Conservation (phyloP, 1,284 basidiomycete genomes). For the Coniferiporia sulphurascens region DNA sequence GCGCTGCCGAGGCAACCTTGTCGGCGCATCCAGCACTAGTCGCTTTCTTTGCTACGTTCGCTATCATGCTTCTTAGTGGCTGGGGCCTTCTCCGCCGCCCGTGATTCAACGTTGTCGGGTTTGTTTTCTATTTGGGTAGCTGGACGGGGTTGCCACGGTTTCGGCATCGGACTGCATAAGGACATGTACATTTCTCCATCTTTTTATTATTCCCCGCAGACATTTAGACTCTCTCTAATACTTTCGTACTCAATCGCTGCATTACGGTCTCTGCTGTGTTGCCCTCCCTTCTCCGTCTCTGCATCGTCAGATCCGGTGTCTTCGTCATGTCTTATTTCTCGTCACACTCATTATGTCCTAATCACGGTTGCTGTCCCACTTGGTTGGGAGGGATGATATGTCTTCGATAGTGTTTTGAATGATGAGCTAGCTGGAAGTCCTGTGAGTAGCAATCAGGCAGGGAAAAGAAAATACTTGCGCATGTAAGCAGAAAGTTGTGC, state of each 20-base stretch:
- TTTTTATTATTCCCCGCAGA: not conserved
- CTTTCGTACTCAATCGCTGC: not conserved
- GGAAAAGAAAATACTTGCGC: too few species aligned
- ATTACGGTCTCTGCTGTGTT: not conserved
- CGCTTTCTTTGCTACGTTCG: slow-evolving; percentile 59
- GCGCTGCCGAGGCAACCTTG: slow-evolving; percentile 41
- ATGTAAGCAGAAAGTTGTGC: too few species aligned
- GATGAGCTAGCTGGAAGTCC: not conserved
- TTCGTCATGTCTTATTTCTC: not conserved
- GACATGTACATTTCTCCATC: slow-evolving; percentile 6
- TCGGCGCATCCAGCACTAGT: slow-evolving; percentile 60
- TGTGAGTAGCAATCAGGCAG: too few species aligned
- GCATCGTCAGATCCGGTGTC: too few species aligned
- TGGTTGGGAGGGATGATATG: not conserved
- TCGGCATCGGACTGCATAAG: not conserved
- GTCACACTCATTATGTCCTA: not conserved
- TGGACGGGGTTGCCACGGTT: not conserved
- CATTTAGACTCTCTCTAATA: not conserved
- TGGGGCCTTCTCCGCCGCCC: slow-evolving; percentile 51
- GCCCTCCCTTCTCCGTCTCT: not conserved
- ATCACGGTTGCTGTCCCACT: not conserved
- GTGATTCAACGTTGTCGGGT: not conserved
- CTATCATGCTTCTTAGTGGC: slow-evolving; percentile 72
- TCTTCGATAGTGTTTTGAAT: not conserved
- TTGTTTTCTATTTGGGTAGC: slow-evolving; percentile 8